Evolutionary conservation across 129 eudicot genomes (phyloP).

Genomic region (Logfia minima): DNA sequence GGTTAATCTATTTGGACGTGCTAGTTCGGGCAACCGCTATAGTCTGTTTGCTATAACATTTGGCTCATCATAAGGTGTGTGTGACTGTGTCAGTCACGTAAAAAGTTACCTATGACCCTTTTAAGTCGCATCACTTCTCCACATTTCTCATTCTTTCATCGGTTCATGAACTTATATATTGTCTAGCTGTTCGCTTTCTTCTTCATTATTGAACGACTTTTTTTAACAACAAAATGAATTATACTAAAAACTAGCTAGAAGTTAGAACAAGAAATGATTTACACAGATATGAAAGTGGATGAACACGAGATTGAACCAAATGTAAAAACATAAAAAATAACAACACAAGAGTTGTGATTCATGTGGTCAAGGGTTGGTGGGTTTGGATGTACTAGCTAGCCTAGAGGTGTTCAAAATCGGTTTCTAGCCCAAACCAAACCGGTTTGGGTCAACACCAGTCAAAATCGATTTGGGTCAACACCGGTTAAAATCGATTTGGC

Average conservation of each 20-base stretch:
- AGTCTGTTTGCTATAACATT: not conserved
- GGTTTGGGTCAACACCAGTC: too few species aligned
- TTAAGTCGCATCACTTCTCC: not conserved
- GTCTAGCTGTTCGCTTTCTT: not conserved
- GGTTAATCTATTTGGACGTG: not conserved
- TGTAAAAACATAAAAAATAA: not conserved
- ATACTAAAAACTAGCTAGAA: too few species aligned
- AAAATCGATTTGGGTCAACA: too few species aligned
- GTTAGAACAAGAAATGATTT: too few species aligned
- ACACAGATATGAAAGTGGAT: too few species aligned
- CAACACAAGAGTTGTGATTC: not conserved
- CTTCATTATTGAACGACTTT: not conserved
- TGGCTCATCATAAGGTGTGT: not conserved
- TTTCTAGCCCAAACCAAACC: too few species aligned
- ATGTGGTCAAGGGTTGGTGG: slow-evolving; percentile 6
- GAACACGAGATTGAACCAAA: not conserved
- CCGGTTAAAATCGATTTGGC: too few species aligned
- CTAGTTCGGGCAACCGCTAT: not conserved
- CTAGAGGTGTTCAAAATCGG: too few species aligned
- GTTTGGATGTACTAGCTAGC: slow-evolving; percentile 14
- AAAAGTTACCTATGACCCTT: not conserved
- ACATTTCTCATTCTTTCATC: not conserved
- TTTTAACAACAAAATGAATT: too few species aligned
- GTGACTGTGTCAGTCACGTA: not conserved
- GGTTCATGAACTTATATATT: not conserved